Conservation (phyloP, 2,329 filamentous ascomycete genomes). For the Diaporthe sp. region DNA sequence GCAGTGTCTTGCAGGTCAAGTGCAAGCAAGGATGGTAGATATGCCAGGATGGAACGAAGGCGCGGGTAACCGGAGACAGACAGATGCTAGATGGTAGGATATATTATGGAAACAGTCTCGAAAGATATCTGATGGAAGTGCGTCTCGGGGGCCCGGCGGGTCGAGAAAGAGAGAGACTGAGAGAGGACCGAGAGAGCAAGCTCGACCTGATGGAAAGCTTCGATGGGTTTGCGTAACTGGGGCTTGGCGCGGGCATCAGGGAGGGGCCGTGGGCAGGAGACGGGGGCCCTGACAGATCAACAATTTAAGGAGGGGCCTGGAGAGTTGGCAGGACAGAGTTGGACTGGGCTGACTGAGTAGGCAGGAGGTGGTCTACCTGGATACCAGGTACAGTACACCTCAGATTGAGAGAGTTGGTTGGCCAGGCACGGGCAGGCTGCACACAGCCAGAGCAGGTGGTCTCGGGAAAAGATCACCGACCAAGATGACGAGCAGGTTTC, state of each 20-base stretch:
- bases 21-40: constrained; percentile 3
- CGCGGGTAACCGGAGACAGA: not conserved
- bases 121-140: constrained; percentile 4
- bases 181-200: not conserved
- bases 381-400: not conserved
- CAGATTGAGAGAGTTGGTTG: not conserved
- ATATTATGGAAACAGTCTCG: constrained; percentile 17
- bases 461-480: not conserved
- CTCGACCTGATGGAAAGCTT: constrained; percentile 31
- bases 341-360: not conserved
- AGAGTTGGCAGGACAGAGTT: not conserved
- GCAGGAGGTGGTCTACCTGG: not conserved
- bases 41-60: constrained; percentile 9
- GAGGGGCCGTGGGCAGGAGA: constrained; percentile 29
- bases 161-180: not conserved
- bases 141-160: constrained; percentile 8
- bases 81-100: constrained; percentile 10
- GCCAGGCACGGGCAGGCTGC: not conserved
- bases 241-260: constrained; percentile 16
- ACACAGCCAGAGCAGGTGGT: not conserved
- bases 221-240: constrained; percentile 31
- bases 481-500: constrained; percentile 24
- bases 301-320: constrained; percentile 2
- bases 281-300: constrained; percentile 7
- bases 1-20: constrained; percentile 31